These are phyloP conservation scores for Penicillium steckii DNA, from an alignment of 495 filamentous ascomycete species.

Conservation along the genomic window DNA sequence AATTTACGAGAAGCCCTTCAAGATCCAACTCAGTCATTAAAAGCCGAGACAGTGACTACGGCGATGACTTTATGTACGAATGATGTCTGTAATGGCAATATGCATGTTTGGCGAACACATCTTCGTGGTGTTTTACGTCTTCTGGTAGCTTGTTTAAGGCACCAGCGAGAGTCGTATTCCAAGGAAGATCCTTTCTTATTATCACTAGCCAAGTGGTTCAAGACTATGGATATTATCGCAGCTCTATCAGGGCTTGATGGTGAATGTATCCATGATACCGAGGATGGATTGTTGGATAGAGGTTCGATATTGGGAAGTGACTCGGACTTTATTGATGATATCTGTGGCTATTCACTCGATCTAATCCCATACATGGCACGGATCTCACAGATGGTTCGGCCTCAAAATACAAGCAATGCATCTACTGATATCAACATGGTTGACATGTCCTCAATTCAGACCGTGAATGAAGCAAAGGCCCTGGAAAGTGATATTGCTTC, in stretches of 20 bases:
- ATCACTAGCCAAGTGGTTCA: conserved; percentile 34
- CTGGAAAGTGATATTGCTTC: conserved; percentile 16
- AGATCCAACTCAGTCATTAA: conserved; percentile 8
- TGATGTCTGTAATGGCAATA: conserved; percentile 37
- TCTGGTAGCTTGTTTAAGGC: conserved; percentile 16
- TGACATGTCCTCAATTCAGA: neutral
- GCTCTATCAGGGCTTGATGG: conserved; percentile 19
- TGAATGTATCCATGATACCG: neutral
- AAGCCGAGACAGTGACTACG: conserved; percentile 25
- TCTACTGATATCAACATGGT: neutral
- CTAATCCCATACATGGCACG: conserved; percentile 24
- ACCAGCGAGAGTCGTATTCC: conserved; percentile 1
- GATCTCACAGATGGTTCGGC: conserved; percentile 15
- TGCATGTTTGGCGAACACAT: conserved; percentile 29
- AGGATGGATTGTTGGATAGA: conserved; percentile 3
- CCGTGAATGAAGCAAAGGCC: conserved; percentile 1
- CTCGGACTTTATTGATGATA: conserved; percentile 29
- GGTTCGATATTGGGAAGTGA: neutral
- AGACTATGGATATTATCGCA: conserved; percentile 29
- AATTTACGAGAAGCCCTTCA: conserved; percentile 19
- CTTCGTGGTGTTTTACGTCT: conserved; percentile 27
- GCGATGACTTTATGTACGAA: conserved; percentile 37
- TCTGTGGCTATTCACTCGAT: conserved; percentile 33
- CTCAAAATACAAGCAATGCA: neutral
- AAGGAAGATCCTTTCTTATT: conserved; percentile 14